Evolutionary conservation across 805 yeast species (phyloP).

Genomic region (Maudiozyma pseudohumilis): DNA sequence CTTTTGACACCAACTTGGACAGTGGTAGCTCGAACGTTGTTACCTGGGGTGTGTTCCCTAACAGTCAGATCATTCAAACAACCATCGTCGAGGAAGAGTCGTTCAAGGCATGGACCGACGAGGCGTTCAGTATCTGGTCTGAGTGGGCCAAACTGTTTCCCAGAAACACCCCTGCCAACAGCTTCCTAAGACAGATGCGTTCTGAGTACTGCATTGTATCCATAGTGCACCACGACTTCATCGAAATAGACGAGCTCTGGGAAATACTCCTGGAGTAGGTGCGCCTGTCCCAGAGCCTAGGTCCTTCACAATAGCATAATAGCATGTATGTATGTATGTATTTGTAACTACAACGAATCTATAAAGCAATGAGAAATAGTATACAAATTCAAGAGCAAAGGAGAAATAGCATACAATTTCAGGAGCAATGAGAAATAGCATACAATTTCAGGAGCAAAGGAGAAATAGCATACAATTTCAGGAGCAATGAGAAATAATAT

Average conservation of each 20-base stretch:
- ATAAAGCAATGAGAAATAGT: no score
- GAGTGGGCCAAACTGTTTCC: slow-evolving; percentile 85
- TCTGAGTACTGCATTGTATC: slow-evolving; percentile 69
- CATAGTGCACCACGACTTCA: slow-evolving; percentile 76
- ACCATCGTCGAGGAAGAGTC: slow-evolving; percentile 89
- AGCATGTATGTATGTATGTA: no score
- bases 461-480: no score
- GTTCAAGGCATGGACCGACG: slow-evolving; percentile 93
- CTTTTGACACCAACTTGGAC: slow-evolving; percentile 51
- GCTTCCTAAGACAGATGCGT: slow-evolving; percentile 51
- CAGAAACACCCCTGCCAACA: slow-evolving; percentile 40
- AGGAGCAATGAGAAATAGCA: no score
- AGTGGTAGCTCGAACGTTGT: slow-evolving; percentile 62
- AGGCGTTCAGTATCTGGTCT: slow-evolving; percentile 80
- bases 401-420: no score
- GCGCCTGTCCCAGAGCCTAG: neutral
- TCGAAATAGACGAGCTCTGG: slow-evolving; percentile 70
- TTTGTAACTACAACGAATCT: no score
- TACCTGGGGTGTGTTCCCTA: slow-evolving; percentile 97
- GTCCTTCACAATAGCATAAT: no score
- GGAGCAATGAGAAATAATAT: no score
- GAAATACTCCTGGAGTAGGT: slow-evolving; percentile 34
- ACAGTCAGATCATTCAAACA: slow-evolving; percentile 80
- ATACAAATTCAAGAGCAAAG: no score
- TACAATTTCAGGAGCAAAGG: no score